Conservation (phyloP, 2,329 filamentous ascomycete genomes). For the Dactylellina haptotyla region DNA sequence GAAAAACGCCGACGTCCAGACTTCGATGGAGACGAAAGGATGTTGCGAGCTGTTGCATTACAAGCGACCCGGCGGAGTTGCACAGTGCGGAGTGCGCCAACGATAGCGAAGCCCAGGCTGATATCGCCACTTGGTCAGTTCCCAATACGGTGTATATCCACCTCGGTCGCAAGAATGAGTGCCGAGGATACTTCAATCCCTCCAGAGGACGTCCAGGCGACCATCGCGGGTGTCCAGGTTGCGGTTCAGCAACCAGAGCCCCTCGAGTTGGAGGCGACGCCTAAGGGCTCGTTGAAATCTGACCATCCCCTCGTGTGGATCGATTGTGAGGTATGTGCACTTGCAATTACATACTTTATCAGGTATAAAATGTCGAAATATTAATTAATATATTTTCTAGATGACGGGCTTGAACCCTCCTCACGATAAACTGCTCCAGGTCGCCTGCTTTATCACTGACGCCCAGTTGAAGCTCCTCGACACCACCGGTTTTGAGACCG, state of each 20-base stretch:
- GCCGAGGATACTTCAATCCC: background rate
- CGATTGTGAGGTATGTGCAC: slow-evolving; percentile 72
- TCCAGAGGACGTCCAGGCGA: background rate
- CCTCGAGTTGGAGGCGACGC: background rate
- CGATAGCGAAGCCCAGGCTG: background rate
- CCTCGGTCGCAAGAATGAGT: background rate
- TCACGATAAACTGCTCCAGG: slow-evolving; percentile 85
- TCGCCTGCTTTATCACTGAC: slow-evolving; percentile 91
- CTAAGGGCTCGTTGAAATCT: slow-evolving; percentile 7
- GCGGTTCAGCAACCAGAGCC: slow-evolving; percentile 5
- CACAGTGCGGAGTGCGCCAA: too few relatives aligned
- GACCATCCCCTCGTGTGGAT: slow-evolving; percentile 79
- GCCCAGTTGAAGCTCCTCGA: slow-evolving; percentile 80
- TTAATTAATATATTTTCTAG: slow-evolving; percentile 63
- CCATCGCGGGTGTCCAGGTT: slow-evolving; percentile 11
- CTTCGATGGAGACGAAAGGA: too few relatives aligned
- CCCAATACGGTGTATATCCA: background rate
- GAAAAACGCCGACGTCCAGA: too few relatives aligned
- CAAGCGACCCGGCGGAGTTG: background rate
- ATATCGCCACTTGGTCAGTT: background rate
- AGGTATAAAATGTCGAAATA: slow-evolving; percentile 3
- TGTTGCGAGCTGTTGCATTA: background rate
- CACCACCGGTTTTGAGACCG: slow-evolving; percentile 77
- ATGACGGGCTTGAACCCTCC: slow-evolving; percentile 90
- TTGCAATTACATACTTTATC: slow-evolving; percentile 24